Evolutionary conservation across 1,284 basidiomycete species (phyloP), one percentile per base, ranked within the genome.

Genomic region (Omphalotus olearius): DNA sequence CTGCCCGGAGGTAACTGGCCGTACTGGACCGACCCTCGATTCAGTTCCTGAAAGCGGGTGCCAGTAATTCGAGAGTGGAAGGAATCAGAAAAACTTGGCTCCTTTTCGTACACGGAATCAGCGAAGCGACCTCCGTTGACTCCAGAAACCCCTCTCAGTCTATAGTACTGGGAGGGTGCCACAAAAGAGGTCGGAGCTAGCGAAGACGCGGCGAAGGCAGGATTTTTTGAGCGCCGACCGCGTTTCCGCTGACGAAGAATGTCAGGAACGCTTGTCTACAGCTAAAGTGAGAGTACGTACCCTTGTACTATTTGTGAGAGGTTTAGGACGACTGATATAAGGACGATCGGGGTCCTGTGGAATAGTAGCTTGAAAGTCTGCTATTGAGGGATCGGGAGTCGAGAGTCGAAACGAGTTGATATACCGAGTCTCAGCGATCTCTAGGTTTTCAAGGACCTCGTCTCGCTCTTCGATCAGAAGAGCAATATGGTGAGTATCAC

Each of bases 81-180:
- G 10, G 80, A 79, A 23, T 85, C 79, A 1, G 78, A 61, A 43
- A 87, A 68, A 53, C 74, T 80, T 23, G 73, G 69, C 41, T 71
- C 68, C 37, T 66, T 49, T 33, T 42, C 69, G 47, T 66, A 69
- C 23, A 56, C 63, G 30, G 66, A 64, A 50, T 77, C 75, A 11
- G 75, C 68, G 53, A 83, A 79, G 18, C 76, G 72, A 4, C 82
- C 82, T n/a, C 78, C 79, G 49, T 69, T 82, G 33, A 88, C 71
- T 10, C 82, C 83, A 53, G 71, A 74, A 3, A 88, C 71, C 28
- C 75, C 72, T 35, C 81, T 74, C 33, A 89, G 75, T 59, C 83
- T 83, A 69, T 89, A 89, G 63, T 85, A 89, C 51, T 82, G 78
- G 3, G 84, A 88, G 11, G 86, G 86, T n/a, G 85, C 85, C 13